A percentile compares a stretch with the other conserved stretches of the same genome.
phyloP scores from a whole-genome alignment of 2,329 filamentous ascomycete genomes.

The Neocatenulostroma microsporum region DNA sequence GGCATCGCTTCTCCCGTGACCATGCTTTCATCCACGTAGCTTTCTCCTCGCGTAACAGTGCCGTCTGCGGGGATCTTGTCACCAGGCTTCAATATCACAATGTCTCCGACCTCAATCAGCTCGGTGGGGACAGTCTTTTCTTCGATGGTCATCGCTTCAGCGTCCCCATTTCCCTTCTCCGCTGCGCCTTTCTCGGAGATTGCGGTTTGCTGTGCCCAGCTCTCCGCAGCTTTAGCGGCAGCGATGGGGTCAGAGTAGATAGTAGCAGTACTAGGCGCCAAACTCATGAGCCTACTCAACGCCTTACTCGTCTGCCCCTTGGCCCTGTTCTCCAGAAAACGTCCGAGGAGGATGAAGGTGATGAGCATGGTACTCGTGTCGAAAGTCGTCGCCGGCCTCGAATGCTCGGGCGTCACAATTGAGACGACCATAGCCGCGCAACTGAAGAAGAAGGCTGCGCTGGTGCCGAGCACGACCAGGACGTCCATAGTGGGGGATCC shows the following conservation, averaged over 20 bases:
- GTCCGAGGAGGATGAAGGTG: conserved; percentile 84
- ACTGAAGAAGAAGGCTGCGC: conserved; percentile 94
- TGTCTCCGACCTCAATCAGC: conserved; percentile 84
- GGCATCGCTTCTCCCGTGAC: conserved; percentile 96
- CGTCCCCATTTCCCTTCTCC: conserved; percentile 41
- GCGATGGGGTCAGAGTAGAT: conserved; percentile 94
- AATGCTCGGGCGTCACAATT: conserved; percentile 64
- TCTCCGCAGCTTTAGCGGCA: conserved; percentile 79
- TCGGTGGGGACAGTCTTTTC: conserved; percentile 88
- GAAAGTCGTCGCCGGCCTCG: conserved; percentile 79
- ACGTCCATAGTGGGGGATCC: conserved; percentile 96
- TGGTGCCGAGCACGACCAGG: conserved; percentile 85
- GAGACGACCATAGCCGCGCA: conserved; percentile 79
- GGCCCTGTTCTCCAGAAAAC: conserved; percentile 86
- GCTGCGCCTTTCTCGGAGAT: conserved; percentile 36
- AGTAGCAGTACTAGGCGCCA: conserved; percentile 92
- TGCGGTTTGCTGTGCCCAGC: conserved; percentile 51
- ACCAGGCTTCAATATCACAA: conserved; percentile 85
- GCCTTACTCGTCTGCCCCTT: conserved; percentile 96
- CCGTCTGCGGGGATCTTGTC: conserved; percentile 97
- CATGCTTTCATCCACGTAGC: conserved; percentile 96
- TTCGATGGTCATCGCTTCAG: conserved; percentile 47
- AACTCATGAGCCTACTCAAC: conserved; percentile 85
- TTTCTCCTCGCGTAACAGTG: conserved; percentile 76
- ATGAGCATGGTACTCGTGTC: conserved; percentile 98